Evolutionary conservation across 1,284 basidiomycete genomes (phyloP).

Genomic region (Pyrrhoderma lamaoense): DNA sequence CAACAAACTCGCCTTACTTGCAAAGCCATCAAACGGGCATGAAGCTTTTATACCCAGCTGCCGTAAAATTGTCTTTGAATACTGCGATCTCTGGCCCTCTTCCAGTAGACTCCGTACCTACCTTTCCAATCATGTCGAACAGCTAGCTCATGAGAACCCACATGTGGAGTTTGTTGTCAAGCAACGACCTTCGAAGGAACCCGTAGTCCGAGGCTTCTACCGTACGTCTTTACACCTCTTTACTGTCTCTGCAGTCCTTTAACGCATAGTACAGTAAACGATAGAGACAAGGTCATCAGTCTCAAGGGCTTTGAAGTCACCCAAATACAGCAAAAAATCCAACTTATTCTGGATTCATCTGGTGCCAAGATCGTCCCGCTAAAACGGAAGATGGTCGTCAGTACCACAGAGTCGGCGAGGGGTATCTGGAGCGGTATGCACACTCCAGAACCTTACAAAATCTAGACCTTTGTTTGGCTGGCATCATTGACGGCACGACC

Average conservation of each 20-base stretch:
- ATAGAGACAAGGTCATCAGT: constrained; percentile 73
- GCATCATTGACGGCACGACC: no score
- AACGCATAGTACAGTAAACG: constrained; percentile 47
- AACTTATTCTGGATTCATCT: constrained; percentile 78
- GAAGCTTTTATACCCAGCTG: constrained; percentile 61
- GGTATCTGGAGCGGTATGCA: constrained; percentile 85
- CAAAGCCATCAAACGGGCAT: constrained; percentile 64
- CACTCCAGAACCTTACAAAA: constrained; percentile 45
- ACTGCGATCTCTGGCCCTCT: constrained; percentile 73
- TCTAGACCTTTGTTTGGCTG: constrained; percentile 25
- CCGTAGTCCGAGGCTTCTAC: constrained; percentile 72
- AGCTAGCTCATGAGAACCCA: constrained; percentile 60
- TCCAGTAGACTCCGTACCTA: constrained; percentile 64
- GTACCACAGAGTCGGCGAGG: constrained; percentile 68
- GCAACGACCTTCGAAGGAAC: constrained; percentile 64
- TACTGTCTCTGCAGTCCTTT: constrained; percentile 15
- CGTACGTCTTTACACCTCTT: constrained; percentile 33
- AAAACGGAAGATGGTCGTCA: constrained; percentile 66
- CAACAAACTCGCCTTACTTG: constrained; percentile 48
- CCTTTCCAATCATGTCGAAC: constrained; percentile 53
- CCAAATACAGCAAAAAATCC: constrained; percentile 65
- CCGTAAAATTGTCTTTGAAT: constrained; percentile 80
- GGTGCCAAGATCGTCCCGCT: constrained; percentile 76
- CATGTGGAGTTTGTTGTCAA: constrained; percentile 77
- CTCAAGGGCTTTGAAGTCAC: constrained; percentile 66